Base-by-base conservation (phyloP, 768 basidiomycete genomes). In the Saitozyma podzolica region DNA sequence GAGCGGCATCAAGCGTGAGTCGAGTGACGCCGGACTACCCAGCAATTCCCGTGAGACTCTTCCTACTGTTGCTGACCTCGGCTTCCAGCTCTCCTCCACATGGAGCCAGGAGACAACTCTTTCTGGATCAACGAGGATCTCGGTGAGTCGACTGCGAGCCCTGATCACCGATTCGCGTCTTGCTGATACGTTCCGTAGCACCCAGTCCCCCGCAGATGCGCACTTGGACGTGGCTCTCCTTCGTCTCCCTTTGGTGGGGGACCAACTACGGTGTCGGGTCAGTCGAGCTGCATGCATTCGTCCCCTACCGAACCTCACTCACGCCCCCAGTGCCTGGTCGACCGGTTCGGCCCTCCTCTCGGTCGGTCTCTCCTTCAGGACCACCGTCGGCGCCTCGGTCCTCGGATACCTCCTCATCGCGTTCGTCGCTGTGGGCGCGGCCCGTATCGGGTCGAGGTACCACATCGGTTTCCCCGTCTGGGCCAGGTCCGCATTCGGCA, bases 381-480 rank as follows among this genome's bases (percentile, higher is more conserved):
- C 11, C 11, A 17, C 45, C 13, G 11, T 47, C 13, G 45, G 13
- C 45, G 45, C n/a, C 45, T 49, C 45, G 13, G 45, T 29, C 13
- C 16, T 20, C 14, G 45, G 56, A 17, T 29, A 11, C n/a, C 20
- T 41, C 20, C 56, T 58, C 14, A 58, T 20, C 37, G n/a, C 6
- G 16, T 37, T 29, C 48, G 13, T 19, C 17, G 29, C 11, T 1
- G 50, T 52, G 20, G 29, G 29, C 29, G 29, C 29, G 29, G 29
- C 29, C 29, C 59, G 59, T 37, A 41, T 55, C 37, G 59, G 59
- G 10, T 39, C 59, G 17, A 29, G 37, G 43, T 61, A 61, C 43
- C 59, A 61, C 29, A 61, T 61, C 54, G 59, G 59, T 0, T 57
- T 57, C 56, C 56, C 56, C 19, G 42, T 37, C n/a, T 57, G 56